Conservation (phyloP, 495 filamentous ascomycete species). For the Talaromyces borbonicus region DNA sequence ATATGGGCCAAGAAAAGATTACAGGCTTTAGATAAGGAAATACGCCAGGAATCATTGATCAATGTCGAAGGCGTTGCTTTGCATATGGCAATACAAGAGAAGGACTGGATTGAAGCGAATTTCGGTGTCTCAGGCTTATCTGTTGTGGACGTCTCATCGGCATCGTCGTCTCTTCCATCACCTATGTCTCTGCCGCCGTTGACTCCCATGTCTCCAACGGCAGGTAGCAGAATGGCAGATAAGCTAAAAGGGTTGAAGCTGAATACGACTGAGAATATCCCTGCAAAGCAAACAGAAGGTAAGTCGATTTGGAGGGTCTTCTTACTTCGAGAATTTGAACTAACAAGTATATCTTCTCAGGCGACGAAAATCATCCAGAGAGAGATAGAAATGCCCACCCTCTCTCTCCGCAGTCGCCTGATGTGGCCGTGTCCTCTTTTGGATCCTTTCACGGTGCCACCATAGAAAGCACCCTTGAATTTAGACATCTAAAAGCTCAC, state of each 20-base stretch:
- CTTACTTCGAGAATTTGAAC: not conserved
- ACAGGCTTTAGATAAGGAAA: constrained; percentile 61
- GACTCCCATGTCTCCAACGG: constrained; percentile 50
- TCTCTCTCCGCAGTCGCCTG: constrained; percentile 51
- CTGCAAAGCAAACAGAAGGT: constrained; percentile 40
- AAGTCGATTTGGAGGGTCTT: constrained; percentile 9
- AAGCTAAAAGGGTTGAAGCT: constrained; percentile 68
- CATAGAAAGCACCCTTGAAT: constrained; percentile 13
- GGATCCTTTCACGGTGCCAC: constrained; percentile 40
- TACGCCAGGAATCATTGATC: constrained; percentile 46
- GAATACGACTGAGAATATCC: constrained; percentile 55
- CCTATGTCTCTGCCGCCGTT: constrained; percentile 27
- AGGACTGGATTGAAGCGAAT: constrained; percentile 69
- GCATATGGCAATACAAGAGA: constrained; percentile 71
- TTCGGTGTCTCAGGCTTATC: constrained; percentile 48
- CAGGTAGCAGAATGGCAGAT: constrained; percentile 54
- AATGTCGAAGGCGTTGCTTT: constrained; percentile 71
- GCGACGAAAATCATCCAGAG: not conserved
- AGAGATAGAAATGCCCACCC: constrained; percentile 22
- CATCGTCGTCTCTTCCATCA: constrained; percentile 9
- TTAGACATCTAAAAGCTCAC: constrained; percentile 27
- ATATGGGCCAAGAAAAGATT: constrained; percentile 74
- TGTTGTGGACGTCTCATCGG: constrained; percentile 12
- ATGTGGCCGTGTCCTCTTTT: constrained; percentile 58
- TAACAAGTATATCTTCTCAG: not conserved